Conservation (phyloP, 1,284 basidiomycete species). For the Fistulina hepatica region DNA sequence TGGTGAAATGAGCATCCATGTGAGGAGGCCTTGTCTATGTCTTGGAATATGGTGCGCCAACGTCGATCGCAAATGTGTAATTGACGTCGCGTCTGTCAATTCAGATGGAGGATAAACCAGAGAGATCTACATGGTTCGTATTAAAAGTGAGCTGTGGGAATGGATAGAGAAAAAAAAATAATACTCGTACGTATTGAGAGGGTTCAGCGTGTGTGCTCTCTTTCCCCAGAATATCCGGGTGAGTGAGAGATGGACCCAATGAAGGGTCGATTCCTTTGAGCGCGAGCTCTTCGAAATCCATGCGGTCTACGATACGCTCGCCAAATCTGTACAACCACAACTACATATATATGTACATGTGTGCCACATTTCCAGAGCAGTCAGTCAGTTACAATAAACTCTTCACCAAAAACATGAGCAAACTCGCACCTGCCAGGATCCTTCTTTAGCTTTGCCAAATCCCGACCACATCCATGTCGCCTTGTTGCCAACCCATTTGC, state of each 20-base stretch:
- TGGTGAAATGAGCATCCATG: slow-evolving; percentile 54
- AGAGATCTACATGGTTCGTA: slow-evolving; percentile 39
- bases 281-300: slow-evolving; percentile 69
- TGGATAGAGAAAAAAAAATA: slow-evolving; percentile 1
- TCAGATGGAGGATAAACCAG: slow-evolving; percentile 56
- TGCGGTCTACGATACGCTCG: slow-evolving; percentile 52
- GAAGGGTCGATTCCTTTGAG: slow-evolving; percentile 61
- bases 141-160: slow-evolving; percentile 29
- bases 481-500: slow-evolving; percentile 38
- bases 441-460: slow-evolving; percentile 51
- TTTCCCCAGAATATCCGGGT: slow-evolving; percentile 14
- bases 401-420: background rate
- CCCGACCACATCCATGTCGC: slow-evolving; percentile 46
- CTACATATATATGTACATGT: too few relatives aligned
- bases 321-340: slow-evolving; percentile 48
- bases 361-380: slow-evolving; percentile 2
- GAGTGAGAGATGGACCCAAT: slow-evolving; percentile 37
- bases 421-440: slow-evolving; percentile 53
- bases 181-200: background rate
- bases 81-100: slow-evolving; percentile 30
- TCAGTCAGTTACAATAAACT: background rate
- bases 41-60: slow-evolving; percentile 44
- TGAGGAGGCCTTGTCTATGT: slow-evolving; percentile 53
- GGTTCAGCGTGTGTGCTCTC: slow-evolving; percentile 16
- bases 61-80: slow-evolving; percentile 43